phyloP scores from a whole-genome alignment of 2,329 filamentous ascomycete genomes.

The Phialophora verrucosa region DNA sequence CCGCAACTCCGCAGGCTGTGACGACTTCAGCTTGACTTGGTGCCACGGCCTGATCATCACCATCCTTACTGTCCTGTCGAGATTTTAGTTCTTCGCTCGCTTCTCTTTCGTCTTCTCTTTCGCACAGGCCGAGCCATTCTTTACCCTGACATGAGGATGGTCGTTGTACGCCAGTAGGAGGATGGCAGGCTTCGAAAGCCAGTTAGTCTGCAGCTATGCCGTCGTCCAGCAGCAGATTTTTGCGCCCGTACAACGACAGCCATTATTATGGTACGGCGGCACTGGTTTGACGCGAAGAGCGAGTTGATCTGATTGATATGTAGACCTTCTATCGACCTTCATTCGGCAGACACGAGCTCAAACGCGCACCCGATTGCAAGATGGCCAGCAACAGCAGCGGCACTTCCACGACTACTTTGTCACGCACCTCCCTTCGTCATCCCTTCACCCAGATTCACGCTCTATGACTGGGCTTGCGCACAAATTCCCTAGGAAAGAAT shows the following conservation, averaged over 20 bases:
- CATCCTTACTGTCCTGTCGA: background rate
- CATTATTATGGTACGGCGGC: slow-evolving; percentile 34
- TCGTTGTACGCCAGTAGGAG: slow-evolving; percentile 18
- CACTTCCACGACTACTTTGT: slow-evolving; percentile 96
- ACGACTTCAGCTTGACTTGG: background rate
- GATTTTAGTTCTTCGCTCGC: background rate
- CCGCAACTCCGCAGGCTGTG: slow-evolving; percentile 6
- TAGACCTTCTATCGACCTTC: slow-evolving; percentile 47
- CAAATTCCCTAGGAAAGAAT: slow-evolving; percentile 83
- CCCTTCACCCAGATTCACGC: slow-evolving; percentile 83
- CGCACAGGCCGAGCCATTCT: background rate
- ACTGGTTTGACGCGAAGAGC: slow-evolving; percentile 19
- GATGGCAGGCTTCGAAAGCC: slow-evolving; percentile 35
- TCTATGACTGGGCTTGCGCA: slow-evolving; percentile 70
- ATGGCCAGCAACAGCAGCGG: slow-evolving; percentile 47
- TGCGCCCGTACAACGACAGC: slow-evolving; percentile 27
- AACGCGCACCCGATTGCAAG: slow-evolving; percentile 21
- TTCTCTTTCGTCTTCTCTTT: background rate
- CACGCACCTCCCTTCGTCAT: slow-evolving; percentile 91
- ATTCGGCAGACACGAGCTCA: slow-evolving; percentile 38
- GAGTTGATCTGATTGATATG: slow-evolving; percentile 24
- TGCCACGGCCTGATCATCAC: background rate
- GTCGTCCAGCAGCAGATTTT: slow-evolving; percentile 29
- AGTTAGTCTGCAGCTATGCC: slow-evolving; percentile 32
- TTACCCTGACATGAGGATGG: slow-evolving; percentile 13